A percentile compares a stretch with the other conserved stretches of the same genome.
Evolutionary conservation across 805 yeast species (phyloP).

Genomic region (Candida palmyrensis): DNA sequence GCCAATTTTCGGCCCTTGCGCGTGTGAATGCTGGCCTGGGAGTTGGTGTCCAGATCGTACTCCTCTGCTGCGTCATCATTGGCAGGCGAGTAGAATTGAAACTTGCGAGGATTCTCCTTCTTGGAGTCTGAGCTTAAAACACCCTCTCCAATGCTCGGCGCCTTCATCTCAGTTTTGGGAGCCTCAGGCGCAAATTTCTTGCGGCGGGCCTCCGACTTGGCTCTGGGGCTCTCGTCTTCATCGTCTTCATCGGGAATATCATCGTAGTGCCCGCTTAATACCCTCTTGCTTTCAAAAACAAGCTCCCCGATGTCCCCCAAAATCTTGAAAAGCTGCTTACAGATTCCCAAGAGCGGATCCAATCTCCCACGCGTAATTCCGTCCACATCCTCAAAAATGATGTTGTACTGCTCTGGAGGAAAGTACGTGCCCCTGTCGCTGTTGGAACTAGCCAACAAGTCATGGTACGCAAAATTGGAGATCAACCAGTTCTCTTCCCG

Average conservation of each 20-base stretch:
- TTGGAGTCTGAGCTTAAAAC: background rate
- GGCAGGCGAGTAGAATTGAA: too few species aligned
- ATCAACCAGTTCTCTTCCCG: constrained; percentile 68
- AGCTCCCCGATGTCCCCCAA: constrained; percentile 66
- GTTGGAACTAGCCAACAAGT: constrained; percentile 59
- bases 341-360: constrained; percentile 71
- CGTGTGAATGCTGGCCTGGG: constrained; percentile 21
- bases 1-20: constrained; percentile 15
- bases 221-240: too few species aligned
- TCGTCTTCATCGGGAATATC: constrained; percentile 4
- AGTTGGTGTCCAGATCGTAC: constrained; percentile 12
- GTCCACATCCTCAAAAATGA: constrained; percentile 36
- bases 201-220: too few species aligned
- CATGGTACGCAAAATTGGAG: constrained; percentile 78
- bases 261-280: constrained; percentile 9
- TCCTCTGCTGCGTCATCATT: constrained; percentile 4
- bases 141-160: too few species aligned
- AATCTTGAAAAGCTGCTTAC: constrained; percentile 59
- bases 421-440: constrained; percentile 62
- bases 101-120: too few species aligned
- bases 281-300: constrained; percentile 46
- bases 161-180: too few species aligned
- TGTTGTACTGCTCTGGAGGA: constrained; percentile 54
- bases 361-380: constrained; percentile 38
- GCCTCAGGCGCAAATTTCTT: too few species aligned